Evolutionary conservation across 2,329 filamentous ascomycete genomes (phyloP), one percentile per base, ranked within the genome.

Genomic region (Colletotrichum kahawae): DNA sequence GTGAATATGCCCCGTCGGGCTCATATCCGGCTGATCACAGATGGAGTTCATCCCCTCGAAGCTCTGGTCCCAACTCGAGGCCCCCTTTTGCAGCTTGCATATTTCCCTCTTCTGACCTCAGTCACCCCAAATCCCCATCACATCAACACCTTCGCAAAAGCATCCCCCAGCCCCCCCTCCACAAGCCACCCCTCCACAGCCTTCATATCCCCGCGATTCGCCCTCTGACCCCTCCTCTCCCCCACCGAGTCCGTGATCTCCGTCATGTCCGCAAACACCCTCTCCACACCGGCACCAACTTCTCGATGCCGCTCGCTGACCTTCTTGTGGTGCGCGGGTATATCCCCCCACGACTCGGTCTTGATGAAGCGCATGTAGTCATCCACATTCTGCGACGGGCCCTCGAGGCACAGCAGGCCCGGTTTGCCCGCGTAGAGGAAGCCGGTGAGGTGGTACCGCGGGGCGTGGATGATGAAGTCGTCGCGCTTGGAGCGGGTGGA

Each of bases 311-410:
- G 81, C 82, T 92, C 91, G 79, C 88, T 91, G 48, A 92, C 90
- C 78, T 92, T 92, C 77, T 92, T 92, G 76, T 92, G 91, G 72
- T 91, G 87, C 21, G 89, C 85, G 0, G 91, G 91, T 7, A 92
- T 92, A 79, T 92, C 90, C 0, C 90, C 88, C 91, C 91, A 92
- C 68, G 89, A 91, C 77, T 92, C 88, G 7, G 90, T 92, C 81
- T 92, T 92, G 82, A 92, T 92, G 71, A 90, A 92, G 33, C 85
- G 88, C 91, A 92, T 92, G 77, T 91, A 92, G 12, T 86, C 87
- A 71, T 92, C 90, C 3, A 92, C 86, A 31, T 83, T 79, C 9
- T 78, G 64, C 0, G 89, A 88, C 0, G 69, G 79, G 10, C 89
- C 89, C 79, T 91, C 89, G 0, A 90, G 82, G 67, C 89, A 91